Evolutionary conservation across 2,329 filamentous ascomycete genomes (phyloP).

Genomic region (Nothopassalora personata): DNA sequence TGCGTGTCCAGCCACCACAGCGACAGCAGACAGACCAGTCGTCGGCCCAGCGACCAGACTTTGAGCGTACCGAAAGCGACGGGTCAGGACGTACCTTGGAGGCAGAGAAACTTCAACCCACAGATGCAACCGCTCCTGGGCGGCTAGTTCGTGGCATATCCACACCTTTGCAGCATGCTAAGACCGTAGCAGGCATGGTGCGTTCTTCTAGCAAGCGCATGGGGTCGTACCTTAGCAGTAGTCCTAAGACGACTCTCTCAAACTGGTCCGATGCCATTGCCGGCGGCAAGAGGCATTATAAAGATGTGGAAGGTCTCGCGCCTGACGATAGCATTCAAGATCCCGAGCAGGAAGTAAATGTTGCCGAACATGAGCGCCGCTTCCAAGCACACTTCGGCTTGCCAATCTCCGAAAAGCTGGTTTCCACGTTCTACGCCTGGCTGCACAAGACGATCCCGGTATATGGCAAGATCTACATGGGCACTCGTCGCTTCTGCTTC

Average conservation of each 20-base stretch:
- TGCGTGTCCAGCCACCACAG: constrained; percentile 27
- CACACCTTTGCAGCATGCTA: constrained; percentile 17
- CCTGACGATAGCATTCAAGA: constrained; percentile 60
- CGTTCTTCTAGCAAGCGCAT: constrained; percentile 69
- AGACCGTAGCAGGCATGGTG: constrained; percentile 19
- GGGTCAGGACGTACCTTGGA: constrained; percentile 15
- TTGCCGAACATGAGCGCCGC: constrained; percentile 54
- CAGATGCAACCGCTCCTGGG: constrained; percentile 9
- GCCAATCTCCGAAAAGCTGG: constrained; percentile 74
- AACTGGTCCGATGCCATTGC: constrained; percentile 98
- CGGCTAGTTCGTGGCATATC: constrained; percentile 20
- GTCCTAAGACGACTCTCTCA: constrained; percentile 93
- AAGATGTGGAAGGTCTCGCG: constrained; percentile 59
- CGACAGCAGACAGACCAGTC: constrained; percentile 24
- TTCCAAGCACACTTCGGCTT: constrained; percentile 88
- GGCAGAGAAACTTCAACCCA: constrained; percentile 1
- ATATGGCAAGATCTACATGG: constrained; percentile 95
- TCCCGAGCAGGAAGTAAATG: constrained; percentile 52
- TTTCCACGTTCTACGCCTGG: constrained; percentile 87
- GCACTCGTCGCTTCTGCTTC: constrained; percentile 83
- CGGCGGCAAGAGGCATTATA: constrained; percentile 84
- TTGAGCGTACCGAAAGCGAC: constrained; percentile 11
- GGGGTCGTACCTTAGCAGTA: constrained; percentile 61
- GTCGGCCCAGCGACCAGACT: constrained; percentile 2
- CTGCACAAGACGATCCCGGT: constrained; percentile 84